These are phyloP conservation scores for Apiospora hydei DNA, from an alignment of 2,329 filamentous ascomycete species.

Conservation along the genomic window DNA sequence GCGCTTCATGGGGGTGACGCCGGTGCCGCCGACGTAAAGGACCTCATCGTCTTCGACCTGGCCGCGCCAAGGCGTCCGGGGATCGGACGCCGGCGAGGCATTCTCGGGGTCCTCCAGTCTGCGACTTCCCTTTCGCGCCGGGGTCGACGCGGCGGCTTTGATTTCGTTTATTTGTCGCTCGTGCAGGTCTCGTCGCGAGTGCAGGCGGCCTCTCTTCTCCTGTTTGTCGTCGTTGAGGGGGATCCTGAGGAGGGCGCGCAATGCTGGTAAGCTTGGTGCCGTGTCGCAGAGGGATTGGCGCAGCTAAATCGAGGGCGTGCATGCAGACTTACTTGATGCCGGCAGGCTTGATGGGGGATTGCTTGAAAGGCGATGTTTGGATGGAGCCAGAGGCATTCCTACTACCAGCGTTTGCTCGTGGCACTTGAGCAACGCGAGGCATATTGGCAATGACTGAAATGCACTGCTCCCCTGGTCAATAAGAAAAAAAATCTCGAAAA, in stretches of 20 bases:
- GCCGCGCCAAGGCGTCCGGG: constrained; percentile 58
- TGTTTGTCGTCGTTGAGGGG: constrained; percentile 94
- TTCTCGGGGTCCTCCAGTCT: constrained; percentile 66
- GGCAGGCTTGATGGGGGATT: constrained; percentile 55
- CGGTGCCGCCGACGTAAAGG: constrained; percentile 73
- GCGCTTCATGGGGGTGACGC: constrained; percentile 93
- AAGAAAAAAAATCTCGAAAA: neutral
- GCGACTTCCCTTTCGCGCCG: constrained; percentile 69
- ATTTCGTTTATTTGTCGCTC: constrained; percentile 93
- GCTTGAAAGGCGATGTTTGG: constrained; percentile 62
- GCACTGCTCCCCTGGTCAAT: neutral
- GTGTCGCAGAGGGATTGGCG: neutral
- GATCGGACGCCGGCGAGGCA: constrained; percentile 62
- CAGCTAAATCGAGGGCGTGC: neutral
- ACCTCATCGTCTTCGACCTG: constrained; percentile 64
- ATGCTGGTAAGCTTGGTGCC: constrained; percentile 12
- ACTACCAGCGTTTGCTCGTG: constrained; percentile 56
- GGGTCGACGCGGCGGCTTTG: constrained; percentile 75
- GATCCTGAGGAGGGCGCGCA: constrained; percentile 64
- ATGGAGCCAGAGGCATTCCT: constrained; percentile 56
- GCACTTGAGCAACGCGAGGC: constrained; percentile 65
- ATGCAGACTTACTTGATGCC: constrained; percentile 55
- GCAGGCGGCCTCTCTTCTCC: constrained; percentile 87
- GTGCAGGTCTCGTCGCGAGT: constrained; percentile 86
- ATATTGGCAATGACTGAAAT: constrained; percentile 43